These are phyloP conservation scores for Botryotinia convoluta DNA, from an alignment of 2,329 filamentous ascomycete species.

Conservation along the genomic window DNA sequence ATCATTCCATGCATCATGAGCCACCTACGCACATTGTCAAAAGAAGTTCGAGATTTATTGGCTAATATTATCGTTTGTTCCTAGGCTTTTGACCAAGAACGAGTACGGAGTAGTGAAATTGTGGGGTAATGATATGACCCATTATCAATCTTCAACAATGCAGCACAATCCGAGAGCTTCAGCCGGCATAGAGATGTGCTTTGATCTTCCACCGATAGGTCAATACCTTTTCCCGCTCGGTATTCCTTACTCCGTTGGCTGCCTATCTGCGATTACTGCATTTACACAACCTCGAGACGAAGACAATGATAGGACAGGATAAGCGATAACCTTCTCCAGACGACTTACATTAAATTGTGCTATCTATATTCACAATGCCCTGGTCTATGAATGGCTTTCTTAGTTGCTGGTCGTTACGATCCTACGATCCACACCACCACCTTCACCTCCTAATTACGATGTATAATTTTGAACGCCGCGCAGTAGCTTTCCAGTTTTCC, in stretches of 20 bases:
- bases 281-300: not conserved
- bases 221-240: not conserved
- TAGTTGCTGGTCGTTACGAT: constrained; percentile 1
- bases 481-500: not conserved
- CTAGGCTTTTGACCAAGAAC: not conserved
- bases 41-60: not conserved
- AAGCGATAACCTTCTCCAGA: not conserved
- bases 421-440: not conserved
- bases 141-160: not conserved
- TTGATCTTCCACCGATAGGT: not conserved
- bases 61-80: not conserved
- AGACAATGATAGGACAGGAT: not conserved
- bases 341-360: not conserved
- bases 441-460: not conserved
- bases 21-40: not conserved
- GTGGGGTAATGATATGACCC: not conserved
- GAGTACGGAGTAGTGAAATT: not conserved
- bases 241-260: not conserved
- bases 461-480: not conserved
- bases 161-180: not conserved
- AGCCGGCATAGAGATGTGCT: not conserved
- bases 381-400: not conserved
- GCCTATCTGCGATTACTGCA: not conserved
- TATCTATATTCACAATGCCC: not conserved
- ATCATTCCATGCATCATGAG: not conserved